phyloP scores from a whole-genome alignment of 805 yeast species.

The Metschnikowia kunwiensis region DNA sequence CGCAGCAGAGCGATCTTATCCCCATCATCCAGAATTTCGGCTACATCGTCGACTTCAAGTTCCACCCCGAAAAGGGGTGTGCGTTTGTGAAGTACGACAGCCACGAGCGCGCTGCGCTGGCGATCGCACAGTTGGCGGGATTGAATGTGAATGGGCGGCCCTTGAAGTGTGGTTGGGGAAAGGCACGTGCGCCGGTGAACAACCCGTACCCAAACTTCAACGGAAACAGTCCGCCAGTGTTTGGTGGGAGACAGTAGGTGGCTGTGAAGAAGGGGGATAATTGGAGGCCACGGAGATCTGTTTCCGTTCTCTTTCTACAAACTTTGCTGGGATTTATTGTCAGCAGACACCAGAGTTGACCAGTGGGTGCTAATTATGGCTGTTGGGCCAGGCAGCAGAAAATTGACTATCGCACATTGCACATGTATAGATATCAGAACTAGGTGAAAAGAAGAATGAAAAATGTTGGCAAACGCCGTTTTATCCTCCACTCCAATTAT shows the following conservation, averaged over 20 bases:
- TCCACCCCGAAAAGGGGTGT: conserved; percentile 79
- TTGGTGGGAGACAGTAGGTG: conserved; percentile 1
- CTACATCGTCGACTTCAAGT: conserved; percentile 73
- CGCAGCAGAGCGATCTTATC: conserved; percentile 68
- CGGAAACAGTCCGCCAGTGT: conserved; percentile 3
- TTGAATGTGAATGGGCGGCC: conserved; percentile 72
- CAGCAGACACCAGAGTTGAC: too few relatives aligned
- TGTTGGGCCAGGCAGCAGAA: too few relatives aligned
- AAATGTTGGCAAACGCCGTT: too few relatives aligned
- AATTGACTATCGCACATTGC: too few relatives aligned
- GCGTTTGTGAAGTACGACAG: conserved; percentile 85
- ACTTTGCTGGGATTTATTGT: too few relatives aligned
- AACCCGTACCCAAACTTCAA: conserved; percentile 2
- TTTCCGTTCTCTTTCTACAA: too few relatives aligned
- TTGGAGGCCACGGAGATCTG: neutral
- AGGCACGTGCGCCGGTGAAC: conserved; percentile 36
- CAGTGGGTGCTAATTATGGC: too few relatives aligned
- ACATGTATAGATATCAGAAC: too few relatives aligned
- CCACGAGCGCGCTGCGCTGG: conserved; percentile 86
- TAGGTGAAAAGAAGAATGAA: too few relatives aligned
- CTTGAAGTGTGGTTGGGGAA: conserved; percentile 86
- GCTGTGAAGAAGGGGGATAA: too few relatives aligned
- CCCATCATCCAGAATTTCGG: conserved; percentile 80
- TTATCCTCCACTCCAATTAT: too few relatives aligned
- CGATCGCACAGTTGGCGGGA: conserved; percentile 76